Evolutionary conservation across 306 rosid species (phyloP).

Genomic region (Mimosa bimucronata): DNA sequence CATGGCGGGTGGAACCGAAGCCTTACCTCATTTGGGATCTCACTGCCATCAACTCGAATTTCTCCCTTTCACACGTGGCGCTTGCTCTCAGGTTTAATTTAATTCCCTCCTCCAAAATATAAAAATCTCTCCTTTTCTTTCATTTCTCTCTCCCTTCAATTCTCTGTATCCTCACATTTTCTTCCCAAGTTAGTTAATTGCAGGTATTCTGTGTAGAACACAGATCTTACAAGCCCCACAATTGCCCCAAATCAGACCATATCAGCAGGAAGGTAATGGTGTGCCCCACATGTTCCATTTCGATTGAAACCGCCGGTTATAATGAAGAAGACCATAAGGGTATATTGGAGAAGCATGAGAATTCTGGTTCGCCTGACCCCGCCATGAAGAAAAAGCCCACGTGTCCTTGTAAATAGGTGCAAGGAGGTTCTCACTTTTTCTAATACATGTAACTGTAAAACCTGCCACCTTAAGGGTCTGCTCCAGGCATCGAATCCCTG

Average conservation of each 20-base stretch:
- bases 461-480: conserved; percentile 72
- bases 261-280: conserved; percentile 78
- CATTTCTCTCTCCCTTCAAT: background rate
- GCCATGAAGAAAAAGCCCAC: conserved; percentile 70
- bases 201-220: conserved; percentile 88
- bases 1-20: conserved; percentile 87
- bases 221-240: conserved; percentile 70
- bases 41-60: conserved; percentile 91
- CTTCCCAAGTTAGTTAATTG: background rate
- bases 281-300: conserved; percentile 69
- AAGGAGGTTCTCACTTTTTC: conserved; percentile 74
- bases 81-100: conserved; percentile 58
- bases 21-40: conserved; percentile 82
- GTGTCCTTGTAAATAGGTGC: conserved; percentile 77
- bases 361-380: conserved; percentile 73
- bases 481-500: conserved; percentile 78
- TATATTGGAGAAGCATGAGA: conserved; percentile 56
- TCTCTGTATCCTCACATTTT: background rate
- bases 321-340: conserved; percentile 45
- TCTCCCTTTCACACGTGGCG: conserved; percentile 79
- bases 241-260: conserved; percentile 69
- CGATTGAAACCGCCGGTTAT: conserved; percentile 69
- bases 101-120: too few species aligned
- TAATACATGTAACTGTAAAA: conserved; percentile 66
- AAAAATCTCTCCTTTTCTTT: background rate